Percentiles rank a stretch among this genome's conserved stretches.
Evolutionary conservation across 345 rosid genomes (phyloP).

Genomic region (Kandelia obovata): DNA sequence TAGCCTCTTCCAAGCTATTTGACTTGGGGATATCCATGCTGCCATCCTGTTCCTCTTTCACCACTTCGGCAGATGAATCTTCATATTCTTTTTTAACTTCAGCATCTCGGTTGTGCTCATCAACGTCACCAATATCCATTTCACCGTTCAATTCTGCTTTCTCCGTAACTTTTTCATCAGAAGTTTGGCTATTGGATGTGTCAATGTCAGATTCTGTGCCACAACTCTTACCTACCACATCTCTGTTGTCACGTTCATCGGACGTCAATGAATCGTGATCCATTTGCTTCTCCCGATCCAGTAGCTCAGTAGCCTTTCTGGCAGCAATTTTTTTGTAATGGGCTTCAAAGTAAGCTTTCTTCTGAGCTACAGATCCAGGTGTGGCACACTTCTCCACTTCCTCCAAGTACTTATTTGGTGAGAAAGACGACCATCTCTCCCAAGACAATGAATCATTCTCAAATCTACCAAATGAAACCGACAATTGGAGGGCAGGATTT

Average conservation of each 20-base stretch:
- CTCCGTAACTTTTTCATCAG: slow-evolving; percentile 36
- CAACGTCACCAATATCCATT: slow-evolving; percentile 15
- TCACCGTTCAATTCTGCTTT: slow-evolving; percentile 33
- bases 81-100: slow-evolving; percentile 31
- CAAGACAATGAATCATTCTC: slow-evolving; percentile 87
- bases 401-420: slow-evolving; percentile 91
- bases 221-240: slow-evolving; percentile 20
- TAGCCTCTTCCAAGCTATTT: slow-evolving; percentile 17
- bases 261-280: slow-evolving; percentile 34
- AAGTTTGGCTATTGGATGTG: slow-evolving; percentile 18
- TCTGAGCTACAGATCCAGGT: slow-evolving; percentile 95
- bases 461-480: slow-evolving; percentile 89
- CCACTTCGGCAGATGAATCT: slow-evolving; percentile 29
- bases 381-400: slow-evolving; percentile 95
- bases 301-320: slow-evolving; percentile 70
- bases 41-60: slow-evolving; percentile 32
- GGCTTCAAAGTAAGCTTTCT: slow-evolving; percentile 92
- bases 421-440: slow-evolving; percentile 90
- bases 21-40: not conserved
- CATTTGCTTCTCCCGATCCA: slow-evolving; percentile 56
- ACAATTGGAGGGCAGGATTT: slow-evolving; percentile 59
- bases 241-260: slow-evolving; percentile 25
- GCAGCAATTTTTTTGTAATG: slow-evolving; percentile 92
- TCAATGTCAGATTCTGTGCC: slow-evolving; percentile 24
- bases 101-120: slow-evolving; percentile 38